Conservation (phyloP, 2,329 filamentous ascomycete genomes). For the Lecanicillium sp. region DNA sequence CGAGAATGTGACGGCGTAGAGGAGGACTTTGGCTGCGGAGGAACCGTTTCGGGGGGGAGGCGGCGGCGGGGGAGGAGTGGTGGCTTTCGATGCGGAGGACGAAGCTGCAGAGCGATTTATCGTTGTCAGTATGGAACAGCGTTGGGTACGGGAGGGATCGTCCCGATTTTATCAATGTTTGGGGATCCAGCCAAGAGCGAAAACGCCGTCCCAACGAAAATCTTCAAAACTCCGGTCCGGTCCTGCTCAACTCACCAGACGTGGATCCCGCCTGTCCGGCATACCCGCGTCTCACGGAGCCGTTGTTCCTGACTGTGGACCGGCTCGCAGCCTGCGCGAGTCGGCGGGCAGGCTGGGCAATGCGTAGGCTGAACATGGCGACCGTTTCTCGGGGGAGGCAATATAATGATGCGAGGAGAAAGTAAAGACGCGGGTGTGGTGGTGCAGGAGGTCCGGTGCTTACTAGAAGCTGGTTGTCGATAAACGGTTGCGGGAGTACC, state of each 20-base stretch:
- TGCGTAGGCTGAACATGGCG: slow-evolving; percentile 20
- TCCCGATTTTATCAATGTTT: background rate
- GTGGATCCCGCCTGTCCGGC: slow-evolving; percentile 14
- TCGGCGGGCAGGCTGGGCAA: slow-evolving; percentile 21
- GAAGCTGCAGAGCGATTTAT: background rate
- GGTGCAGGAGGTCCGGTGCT: background rate
- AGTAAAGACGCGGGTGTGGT: background rate
- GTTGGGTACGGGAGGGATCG: background rate
- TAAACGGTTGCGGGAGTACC: too few relatives aligned
- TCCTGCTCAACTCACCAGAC: slow-evolving; percentile 19
- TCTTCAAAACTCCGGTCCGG: background rate
- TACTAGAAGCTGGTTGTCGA: background rate
- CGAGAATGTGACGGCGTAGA: slow-evolving; percentile 27
- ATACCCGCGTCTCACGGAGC: slow-evolving; percentile 21
- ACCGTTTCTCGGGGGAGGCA: background rate
- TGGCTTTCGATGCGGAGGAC: too few relatives aligned
- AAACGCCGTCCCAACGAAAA: slow-evolving; percentile 6
- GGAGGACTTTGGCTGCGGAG: slow-evolving; percentile 21
- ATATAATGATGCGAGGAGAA: background rate
- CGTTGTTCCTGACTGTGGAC: slow-evolving; percentile 9
- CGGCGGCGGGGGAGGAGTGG: slow-evolving; percentile 1
- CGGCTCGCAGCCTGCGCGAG: slow-evolving; percentile 19
- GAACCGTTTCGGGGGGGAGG: slow-evolving; percentile 16
- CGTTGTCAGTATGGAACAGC: background rate
- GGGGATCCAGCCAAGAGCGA: background rate